Evolutionary conservation across 208 protist genomes (phyloP).

Genomic region (Leptomonas pyrrhocoris): DNA sequence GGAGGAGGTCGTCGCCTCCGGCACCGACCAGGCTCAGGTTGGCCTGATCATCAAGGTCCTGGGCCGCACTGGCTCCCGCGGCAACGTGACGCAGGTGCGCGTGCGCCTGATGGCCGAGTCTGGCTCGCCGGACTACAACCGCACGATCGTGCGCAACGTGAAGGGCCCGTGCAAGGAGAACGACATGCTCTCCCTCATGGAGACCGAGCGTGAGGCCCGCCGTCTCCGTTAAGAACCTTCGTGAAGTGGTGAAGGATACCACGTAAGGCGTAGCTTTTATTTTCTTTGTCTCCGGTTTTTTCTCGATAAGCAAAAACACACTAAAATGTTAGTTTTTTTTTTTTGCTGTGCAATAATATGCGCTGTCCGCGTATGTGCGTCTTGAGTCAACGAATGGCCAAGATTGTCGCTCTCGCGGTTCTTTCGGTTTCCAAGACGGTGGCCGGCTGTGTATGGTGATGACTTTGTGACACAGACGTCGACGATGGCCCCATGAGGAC

Average conservation of each 20-base stretch:
- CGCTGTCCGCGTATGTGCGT: too few relatives aligned
- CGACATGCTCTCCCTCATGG: slow-evolving; percentile 99
- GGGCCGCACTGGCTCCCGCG: slow-evolving; percentile 99
- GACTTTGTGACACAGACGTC: too few relatives aligned
- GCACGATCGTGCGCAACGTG: slow-evolving; percentile 99
- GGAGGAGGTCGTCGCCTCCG: slow-evolving; percentile 79
- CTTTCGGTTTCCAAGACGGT: too few relatives aligned
- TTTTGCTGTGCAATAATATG: neutral
- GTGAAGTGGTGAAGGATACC: slow-evolving; percentile 10
- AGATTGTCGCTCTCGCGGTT: too few relatives aligned
- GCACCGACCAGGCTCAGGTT: slow-evolving; percentile 88
- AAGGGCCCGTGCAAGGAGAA: slow-evolving; percentile 99
- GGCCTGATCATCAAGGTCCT: slow-evolving; percentile 98
- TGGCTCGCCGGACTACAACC: slow-evolving; percentile 86
- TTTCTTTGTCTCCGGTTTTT: slow-evolving; percentile 28
- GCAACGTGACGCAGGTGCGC: slow-evolving; percentile 99
- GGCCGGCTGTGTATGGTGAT: too few relatives aligned
- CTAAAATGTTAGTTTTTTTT: slow-evolving; percentile 2
- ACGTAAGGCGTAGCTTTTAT: slow-evolving; percentile 28
- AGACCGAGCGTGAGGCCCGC: slow-evolving; percentile 99
- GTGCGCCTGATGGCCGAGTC: slow-evolving; percentile 94
- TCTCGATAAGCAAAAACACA: slow-evolving; percentile 25
- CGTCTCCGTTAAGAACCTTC: slow-evolving; percentile 95
- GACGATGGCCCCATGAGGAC: too few relatives aligned
- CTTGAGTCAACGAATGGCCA: too few relatives aligned